Conservation (phyloP, 1,139 yeast species). For the Geotrichum aggregatum region DNA sequence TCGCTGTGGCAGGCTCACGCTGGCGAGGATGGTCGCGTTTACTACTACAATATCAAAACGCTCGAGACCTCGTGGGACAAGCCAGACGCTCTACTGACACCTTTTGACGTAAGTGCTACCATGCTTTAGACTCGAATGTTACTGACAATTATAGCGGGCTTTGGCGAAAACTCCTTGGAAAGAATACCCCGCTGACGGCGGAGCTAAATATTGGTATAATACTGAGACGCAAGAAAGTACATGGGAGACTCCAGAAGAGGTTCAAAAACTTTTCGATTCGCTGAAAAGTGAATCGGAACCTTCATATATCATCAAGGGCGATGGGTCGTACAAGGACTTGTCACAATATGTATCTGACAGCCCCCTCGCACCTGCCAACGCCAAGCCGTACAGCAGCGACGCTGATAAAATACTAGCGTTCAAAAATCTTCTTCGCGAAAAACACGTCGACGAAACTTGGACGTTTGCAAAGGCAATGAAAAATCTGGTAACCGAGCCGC, state of each 20-base stretch:
- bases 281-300: slow-evolving; percentile 15
- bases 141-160: slow-evolving; percentile 32
- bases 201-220: slow-evolving; percentile 69
- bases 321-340: slow-evolving; percentile 14
- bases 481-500: slow-evolving; percentile 53
- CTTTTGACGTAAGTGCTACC: slow-evolving; percentile 18
- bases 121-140: neutral
- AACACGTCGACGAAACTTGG: slow-evolving; percentile 68
- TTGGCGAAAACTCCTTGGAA: slow-evolving; percentile 54
- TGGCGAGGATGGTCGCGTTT: slow-evolving; percentile 63
- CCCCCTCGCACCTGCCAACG: slow-evolving; percentile 19
- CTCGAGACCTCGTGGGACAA: slow-evolving; percentile 78
- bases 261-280: slow-evolving; percentile 21
- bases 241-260: slow-evolving; percentile 69
- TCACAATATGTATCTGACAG: slow-evolving; percentile 19
- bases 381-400: slow-evolving; percentile 15
- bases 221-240: slow-evolving; percentile 61
- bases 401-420: slow-evolving; percentile 49
- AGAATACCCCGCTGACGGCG: slow-evolving; percentile 61
- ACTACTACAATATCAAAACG: slow-evolving; percentile 65
- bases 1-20: slow-evolving; percentile 58
- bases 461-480: slow-evolving; percentile 66
- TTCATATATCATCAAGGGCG: neutral
- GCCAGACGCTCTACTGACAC: slow-evolving; percentile 52
- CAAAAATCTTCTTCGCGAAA: slow-evolving; percentile 49